Conservation (phyloP, 768 basidiomycete genomes). For the Pleurotus salmoneostramineus region DNA sequence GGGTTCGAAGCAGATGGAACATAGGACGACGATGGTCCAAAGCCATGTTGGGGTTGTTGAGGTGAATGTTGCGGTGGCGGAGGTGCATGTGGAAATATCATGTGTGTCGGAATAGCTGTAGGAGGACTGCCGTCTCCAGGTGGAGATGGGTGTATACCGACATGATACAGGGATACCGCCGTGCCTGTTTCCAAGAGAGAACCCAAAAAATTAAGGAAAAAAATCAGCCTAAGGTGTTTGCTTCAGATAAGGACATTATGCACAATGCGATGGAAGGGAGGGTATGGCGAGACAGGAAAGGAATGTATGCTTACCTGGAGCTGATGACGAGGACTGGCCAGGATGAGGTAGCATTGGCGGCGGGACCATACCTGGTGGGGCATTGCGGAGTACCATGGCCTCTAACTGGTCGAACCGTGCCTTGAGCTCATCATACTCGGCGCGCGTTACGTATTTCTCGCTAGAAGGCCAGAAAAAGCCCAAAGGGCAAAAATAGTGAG, state of each 20-base stretch:
- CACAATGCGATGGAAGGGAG: conserved; percentile 16
- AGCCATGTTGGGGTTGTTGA: not conserved
- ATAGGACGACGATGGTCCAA: not conserved
- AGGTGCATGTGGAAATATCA: not conserved
- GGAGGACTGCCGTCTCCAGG: not conserved
- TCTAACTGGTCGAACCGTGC: conserved; percentile 60
- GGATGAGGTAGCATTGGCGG: conserved; percentile 19
- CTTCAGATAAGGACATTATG: conserved; percentile 17
- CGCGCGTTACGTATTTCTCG: conserved; percentile 77
- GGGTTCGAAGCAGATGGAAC: not conserved
- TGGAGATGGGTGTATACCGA: not conserved
- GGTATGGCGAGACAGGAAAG: conserved; percentile 16
- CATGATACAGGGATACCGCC: not conserved
- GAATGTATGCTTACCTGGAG: conserved; percentile 26
- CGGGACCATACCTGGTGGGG: conserved; percentile 19
- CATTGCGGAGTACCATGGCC: conserved; percentile 35
- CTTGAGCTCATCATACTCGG: conserved; percentile 76
- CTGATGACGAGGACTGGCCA: conserved; percentile 7
- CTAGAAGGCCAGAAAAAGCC: conserved; percentile 26
- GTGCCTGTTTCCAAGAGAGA: conserved; percentile 14
- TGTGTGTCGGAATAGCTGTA: not conserved
- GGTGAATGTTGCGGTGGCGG: not conserved
- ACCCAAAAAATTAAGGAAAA: conserved; percentile 15
- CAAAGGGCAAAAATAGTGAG: conserved; percentile 7
- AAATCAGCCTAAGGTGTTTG: conserved; percentile 26